These are phyloP conservation scores for Diplodia intermedia DNA, from an alignment of 2,329 filamentous ascomycete genomes.

Conservation along the genomic window DNA sequence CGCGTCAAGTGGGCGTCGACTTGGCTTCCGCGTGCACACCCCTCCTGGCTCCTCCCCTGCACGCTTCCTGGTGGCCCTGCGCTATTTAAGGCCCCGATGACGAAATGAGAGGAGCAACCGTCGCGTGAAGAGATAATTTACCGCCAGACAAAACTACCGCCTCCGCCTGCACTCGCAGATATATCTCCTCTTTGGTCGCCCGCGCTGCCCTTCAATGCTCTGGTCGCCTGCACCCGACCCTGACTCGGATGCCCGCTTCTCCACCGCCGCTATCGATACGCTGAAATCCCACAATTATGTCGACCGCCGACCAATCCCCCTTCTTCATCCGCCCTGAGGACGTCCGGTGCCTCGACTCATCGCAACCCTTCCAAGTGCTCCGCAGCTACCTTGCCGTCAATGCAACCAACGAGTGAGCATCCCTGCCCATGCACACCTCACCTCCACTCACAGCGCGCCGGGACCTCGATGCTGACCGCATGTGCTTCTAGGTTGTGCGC, in stretches of 20 bases:
- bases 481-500: constrained; percentile 54
- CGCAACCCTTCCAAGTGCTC: constrained; percentile 54
- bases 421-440: constrained; percentile 34
- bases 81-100: constrained; percentile 30
- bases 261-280: constrained; percentile 6
- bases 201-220: constrained; percentile 10
- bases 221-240: constrained; percentile 20
- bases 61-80: constrained; percentile 28
- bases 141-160: constrained; percentile 23
- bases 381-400: constrained; percentile 51
- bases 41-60: constrained; percentile 26
- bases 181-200: constrained; percentile 7
- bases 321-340: constrained; percentile 54
- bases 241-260: constrained; percentile 24
- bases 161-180: constrained; percentile 8
- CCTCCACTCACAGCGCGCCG: constrained; percentile 37
- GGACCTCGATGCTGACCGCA: constrained; percentile 35
- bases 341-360: constrained; percentile 48
- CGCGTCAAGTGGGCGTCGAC: background rate
- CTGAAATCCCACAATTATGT: constrained; percentile 13
- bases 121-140: constrained; percentile 30
- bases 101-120: constrained; percentile 31
- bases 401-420: constrained; percentile 47
- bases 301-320: constrained; percentile 41
- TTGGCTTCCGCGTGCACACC: constrained; percentile 15